A percentile compares a stretch with the other conserved stretches of the same genome.
Evolutionary conservation across 257 asterid genomes (phyloP).

Genomic region (Nyctanthes arbortristis): DNA sequence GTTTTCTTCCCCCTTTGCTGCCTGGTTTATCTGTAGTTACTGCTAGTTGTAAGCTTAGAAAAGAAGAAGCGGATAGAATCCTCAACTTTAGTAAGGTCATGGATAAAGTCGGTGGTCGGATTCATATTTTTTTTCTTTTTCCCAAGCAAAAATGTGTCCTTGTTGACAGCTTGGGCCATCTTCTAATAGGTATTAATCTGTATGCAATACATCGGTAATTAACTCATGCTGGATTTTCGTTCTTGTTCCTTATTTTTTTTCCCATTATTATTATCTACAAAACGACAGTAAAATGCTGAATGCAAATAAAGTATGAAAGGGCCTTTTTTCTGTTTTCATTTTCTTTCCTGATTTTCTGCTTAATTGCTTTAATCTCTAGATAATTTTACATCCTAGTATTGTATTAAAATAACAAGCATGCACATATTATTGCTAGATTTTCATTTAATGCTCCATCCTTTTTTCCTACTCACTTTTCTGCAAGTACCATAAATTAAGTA

Average conservation of each 20-base stretch:
- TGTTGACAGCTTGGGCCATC: neutral
- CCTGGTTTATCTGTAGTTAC: neutral
- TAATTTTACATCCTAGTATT: neutral
- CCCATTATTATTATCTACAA: no score
- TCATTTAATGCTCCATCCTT: constrained; percentile 7
- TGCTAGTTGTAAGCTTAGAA: neutral
- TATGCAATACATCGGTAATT: neutral
- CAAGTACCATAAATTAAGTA: neutral
- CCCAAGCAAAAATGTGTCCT: neutral
- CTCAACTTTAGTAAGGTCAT: neutral
- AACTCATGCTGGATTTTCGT: neutral
- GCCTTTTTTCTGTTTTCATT: no score
- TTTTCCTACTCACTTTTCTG: neutral
- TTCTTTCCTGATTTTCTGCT: no score
- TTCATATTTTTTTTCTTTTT: neutral
- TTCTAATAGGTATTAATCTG: neutral
- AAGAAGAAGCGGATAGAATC: neutral
- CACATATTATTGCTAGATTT: neutral
- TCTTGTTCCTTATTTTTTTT: no score
- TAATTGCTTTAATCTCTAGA: neutral
- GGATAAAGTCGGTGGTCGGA: neutral
- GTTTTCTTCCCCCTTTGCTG: neutral
- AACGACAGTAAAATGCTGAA: no score
- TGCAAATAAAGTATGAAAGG: no score
- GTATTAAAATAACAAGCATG: constrained; percentile 9